phyloP scores from a whole-genome alignment of 768 basidiomycete species.

The Neoboletus subvelutipes region DNA sequence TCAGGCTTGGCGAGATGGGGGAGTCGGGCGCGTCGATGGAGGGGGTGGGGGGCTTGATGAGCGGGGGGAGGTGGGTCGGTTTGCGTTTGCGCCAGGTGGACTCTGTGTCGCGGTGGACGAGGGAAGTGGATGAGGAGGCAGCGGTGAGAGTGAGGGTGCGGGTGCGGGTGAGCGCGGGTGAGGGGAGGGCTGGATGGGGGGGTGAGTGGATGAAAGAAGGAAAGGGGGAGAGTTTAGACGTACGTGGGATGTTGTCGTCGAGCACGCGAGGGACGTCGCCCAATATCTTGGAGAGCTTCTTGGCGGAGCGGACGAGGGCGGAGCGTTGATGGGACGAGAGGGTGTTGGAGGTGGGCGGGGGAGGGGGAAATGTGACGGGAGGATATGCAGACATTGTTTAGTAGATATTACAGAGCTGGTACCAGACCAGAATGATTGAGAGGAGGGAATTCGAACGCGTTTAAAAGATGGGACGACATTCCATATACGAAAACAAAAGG shows the following conservation, averaged over 20 bases:
- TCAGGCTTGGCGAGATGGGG: background rate
- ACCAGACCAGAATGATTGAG: conserved; percentile 24
- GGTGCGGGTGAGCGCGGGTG: background rate
- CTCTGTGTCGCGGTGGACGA: conserved; percentile 3
- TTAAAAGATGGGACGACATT: conserved; percentile 12
- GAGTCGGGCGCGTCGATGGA: conserved; percentile 2
- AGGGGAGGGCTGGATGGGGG: background rate
- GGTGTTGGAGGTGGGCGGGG: conserved; percentile 60
- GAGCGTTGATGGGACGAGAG: conserved; percentile 51
- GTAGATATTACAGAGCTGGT: too few species aligned
- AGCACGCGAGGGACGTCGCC: conserved; percentile 59
- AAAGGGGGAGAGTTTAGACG: background rate
- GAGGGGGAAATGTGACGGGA: conserved; percentile 20
- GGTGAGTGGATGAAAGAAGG: background rate
- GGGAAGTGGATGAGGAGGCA: too few species aligned
- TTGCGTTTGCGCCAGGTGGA: conserved; percentile 28
- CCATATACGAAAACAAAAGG: conserved; percentile 22
- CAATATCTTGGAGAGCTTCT: conserved; percentile 58
- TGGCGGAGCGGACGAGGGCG: conserved; percentile 55
- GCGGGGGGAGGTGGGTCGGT: conserved; percentile 28
- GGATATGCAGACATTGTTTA: too few species aligned
- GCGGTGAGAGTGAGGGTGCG: too few species aligned
- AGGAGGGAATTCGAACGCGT: background rate
- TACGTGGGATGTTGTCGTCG: conserved; percentile 31
- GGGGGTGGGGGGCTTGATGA: conserved; percentile 18